Percentiles rank a stretch among this genome's conserved stretches.
Evolutionary conservation across 768 basidiomycete genomes (phyloP).

Genomic region (Phylloporus arenicola): DNA sequence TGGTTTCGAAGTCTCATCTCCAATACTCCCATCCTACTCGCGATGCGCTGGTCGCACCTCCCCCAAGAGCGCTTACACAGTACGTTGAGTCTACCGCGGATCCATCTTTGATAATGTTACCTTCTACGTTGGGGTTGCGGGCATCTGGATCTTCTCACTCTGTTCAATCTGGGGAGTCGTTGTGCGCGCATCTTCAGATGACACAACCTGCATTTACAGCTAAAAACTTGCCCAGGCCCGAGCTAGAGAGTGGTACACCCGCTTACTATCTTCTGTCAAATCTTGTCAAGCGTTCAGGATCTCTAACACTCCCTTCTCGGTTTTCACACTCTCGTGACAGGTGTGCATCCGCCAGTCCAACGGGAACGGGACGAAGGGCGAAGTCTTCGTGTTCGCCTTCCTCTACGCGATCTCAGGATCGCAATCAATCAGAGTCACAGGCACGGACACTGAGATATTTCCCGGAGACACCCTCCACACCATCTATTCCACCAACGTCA

Average conservation of each 20-base stretch:
- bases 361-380: conserved; percentile 22
- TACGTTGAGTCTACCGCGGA: conserved; percentile 58
- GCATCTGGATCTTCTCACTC: conserved; percentile 28
- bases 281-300: conserved; percentile 39
- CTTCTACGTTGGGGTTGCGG: conserved; percentile 67
- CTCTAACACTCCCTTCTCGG: conserved; percentile 22
- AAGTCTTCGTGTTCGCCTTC: conserved; percentile 12
- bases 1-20: conserved; percentile 34
- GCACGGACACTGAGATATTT: conserved; percentile 18
- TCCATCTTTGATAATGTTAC: conserved; percentile 50
- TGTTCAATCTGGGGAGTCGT: conserved; percentile 7
- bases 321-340: conserved; percentile 32
- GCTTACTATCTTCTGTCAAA: conserved; percentile 61
- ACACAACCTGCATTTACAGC: not conserved
- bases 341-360: conserved; percentile 31
- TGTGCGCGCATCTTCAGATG: not conserved
- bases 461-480: conserved; percentile 30
- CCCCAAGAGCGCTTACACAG: conserved; percentile 73
- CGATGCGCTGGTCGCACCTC: conserved; percentile 53
- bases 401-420: conserved; percentile 15
- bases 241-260: conserved; percentile 42
- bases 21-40: conserved; percentile 49
- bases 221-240: conserved; percentile 32
- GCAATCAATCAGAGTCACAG: conserved; percentile 5
- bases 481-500: conserved; percentile 12